These are phyloP conservation scores for Aquilaria sinensis DNA, from an alignment of 345 rosid species.

Conservation along the genomic window DNA sequence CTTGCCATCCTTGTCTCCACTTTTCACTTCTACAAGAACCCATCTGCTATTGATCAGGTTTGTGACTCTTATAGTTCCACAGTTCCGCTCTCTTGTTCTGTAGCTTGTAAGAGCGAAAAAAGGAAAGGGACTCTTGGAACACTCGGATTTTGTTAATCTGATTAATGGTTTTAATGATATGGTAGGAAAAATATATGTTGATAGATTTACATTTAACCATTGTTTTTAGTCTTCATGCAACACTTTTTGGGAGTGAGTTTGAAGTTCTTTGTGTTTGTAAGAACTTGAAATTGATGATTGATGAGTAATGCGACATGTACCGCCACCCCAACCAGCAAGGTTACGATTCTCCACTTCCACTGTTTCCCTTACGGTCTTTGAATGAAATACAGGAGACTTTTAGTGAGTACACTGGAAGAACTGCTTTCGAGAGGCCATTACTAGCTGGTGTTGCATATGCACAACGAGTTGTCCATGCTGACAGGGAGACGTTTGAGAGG, in stretches of 20 bases:
- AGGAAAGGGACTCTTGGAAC: background rate
- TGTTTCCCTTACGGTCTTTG: slow-evolving; percentile 8
- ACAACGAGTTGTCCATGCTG: slow-evolving; percentile 52
- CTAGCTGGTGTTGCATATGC: slow-evolving; percentile 95
- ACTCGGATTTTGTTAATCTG: background rate
- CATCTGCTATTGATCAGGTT: slow-evolving; percentile 99
- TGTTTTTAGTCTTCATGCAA: slow-evolving; percentile 1
- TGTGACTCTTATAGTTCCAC: slow-evolving; percentile 9
- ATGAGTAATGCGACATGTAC: no score
- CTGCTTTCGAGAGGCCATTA: slow-evolving; percentile 93
- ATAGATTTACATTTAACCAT: slow-evolving; percentile 2
- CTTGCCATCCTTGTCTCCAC: slow-evolving; percentile 96
- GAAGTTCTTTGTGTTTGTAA: background rate
- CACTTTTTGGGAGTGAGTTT: background rate
- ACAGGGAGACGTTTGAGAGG: slow-evolving; percentile 78
- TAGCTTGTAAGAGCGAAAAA: background rate
- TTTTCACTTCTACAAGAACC: slow-evolving; percentile 84
- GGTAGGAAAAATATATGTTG: background rate
- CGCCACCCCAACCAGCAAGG: no score
- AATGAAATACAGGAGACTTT: slow-evolving; percentile 69
- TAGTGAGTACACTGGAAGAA: slow-evolving; percentile 95
- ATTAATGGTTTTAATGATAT: background rate
- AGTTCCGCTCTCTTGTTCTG: background rate
- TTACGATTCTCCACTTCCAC: background rate
- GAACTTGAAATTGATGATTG: background rate